Conservation (phyloP, 257 asterid genomes). For the Nicotiana sylvestris region DNA sequence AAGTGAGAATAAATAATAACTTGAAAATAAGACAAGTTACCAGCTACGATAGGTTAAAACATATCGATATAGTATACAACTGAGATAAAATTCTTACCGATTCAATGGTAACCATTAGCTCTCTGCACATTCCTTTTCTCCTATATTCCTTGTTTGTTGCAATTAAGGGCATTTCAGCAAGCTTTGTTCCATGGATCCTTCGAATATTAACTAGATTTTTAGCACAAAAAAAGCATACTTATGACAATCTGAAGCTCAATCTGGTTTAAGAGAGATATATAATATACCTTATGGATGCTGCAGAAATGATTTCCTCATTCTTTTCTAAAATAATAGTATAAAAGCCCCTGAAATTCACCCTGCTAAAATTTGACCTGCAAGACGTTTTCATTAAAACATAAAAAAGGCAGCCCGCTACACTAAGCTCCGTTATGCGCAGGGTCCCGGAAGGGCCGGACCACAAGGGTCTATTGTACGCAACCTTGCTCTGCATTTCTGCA, state of each 20-base stretch:
- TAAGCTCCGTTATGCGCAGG: no score
- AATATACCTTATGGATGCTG: constrained; percentile 49
- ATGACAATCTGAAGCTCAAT: no score
- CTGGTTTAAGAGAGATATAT: neutral
- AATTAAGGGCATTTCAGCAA: constrained; percentile 66
- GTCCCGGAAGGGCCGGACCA: no score
- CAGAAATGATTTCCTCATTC: constrained; percentile 51
- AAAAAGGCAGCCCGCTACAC: no score
- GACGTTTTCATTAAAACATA: constrained; percentile 3
- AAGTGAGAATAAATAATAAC: neutral
- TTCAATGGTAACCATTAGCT: constrained; percentile 44
- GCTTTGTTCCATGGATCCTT: constrained; percentile 53
- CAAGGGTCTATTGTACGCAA: no score
- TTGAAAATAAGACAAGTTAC: neutral
- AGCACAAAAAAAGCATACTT: neutral
- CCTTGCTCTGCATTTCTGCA: no score
- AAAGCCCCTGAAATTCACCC: constrained; percentile 40
- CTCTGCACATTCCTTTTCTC: constrained; percentile 54
- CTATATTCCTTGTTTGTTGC: constrained; percentile 42
- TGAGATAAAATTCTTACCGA: constrained; percentile 21
- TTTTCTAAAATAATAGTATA: constrained; percentile 56
- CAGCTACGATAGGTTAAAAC: neutral
- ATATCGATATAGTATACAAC: neutral
- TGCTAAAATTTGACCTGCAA: constrained; percentile 46
- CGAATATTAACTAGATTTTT: neutral